A percentile compares a stretch with the other conserved stretches of the same genome.
These are phyloP conservation scores for Akebia trifoliata DNA, from an alignment of 164 flowering plant genomes.

Conservation along the genomic window DNA sequence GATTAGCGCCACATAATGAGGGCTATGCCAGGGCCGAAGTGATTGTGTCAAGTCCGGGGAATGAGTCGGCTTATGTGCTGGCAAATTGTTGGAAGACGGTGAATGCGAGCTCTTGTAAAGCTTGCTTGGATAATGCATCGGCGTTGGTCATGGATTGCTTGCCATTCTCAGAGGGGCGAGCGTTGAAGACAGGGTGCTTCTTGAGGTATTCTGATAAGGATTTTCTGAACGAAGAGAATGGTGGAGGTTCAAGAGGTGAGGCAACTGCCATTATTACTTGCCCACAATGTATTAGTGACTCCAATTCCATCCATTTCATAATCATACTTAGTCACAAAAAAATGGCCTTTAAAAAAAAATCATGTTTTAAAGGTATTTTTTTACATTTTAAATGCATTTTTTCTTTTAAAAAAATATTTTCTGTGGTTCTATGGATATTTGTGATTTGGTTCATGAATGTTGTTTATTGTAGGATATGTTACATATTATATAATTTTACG, in stretches of 20 bases:
- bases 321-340: no score
- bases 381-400: no score
- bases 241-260: constrained; percentile 46
- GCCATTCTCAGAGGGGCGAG: constrained; percentile 83
- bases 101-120: constrained; percentile 47
- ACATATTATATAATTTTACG: no score
- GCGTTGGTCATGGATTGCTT: constrained; percentile 54
- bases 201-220: constrained; percentile 74
- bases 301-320: no score
- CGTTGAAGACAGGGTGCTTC: constrained; percentile 79
- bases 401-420: no score
- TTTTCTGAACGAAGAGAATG: constrained; percentile 55
- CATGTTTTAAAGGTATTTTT: no score
- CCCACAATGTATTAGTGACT: no score
- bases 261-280: no score
- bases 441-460: no score
- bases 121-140: constrained; percentile 68
- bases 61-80: constrained; percentile 61
- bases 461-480: no score
- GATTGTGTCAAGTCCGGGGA: constrained; percentile 28
- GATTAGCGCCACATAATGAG: constrained; percentile 34
- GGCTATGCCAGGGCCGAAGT: constrained; percentile 45
- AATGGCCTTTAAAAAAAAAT: no score
- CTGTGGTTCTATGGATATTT: no score
- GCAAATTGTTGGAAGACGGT: constrained; percentile 80